A percentile compares a stretch with the other conserved stretches of the same genome.
Evolutionary conservation across 2,329 filamentous ascomycete species (phyloP).

Genomic region (Colletotrichum lentis): DNA sequence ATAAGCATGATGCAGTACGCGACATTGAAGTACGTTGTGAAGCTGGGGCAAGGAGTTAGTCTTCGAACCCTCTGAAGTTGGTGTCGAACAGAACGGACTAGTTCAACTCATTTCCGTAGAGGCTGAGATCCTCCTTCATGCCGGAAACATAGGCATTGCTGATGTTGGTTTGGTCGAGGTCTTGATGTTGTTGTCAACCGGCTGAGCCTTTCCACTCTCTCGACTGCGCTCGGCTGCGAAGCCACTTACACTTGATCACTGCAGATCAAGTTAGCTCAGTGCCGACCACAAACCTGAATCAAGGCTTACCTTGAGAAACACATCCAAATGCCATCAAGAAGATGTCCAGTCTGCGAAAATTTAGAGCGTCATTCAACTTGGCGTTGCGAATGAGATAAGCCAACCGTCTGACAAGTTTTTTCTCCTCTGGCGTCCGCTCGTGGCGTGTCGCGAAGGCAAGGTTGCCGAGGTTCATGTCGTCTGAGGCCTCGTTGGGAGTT

Average conservation of each 20-base stretch:
- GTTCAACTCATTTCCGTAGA: conserved; percentile 54
- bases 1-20: conserved; percentile 43
- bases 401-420: conserved; percentile 21
- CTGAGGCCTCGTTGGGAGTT: not conserved
- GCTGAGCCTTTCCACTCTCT: not conserved
- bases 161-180: conserved; percentile 51
- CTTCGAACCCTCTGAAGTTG: not conserved
- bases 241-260: conserved; percentile 39
- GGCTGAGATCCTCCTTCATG: conserved; percentile 56
- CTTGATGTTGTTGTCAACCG: not conserved
- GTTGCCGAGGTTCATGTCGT: conserved; percentile 25
- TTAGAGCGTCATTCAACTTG: not conserved
- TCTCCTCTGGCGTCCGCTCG: conserved; percentile 33
- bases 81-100: conserved; percentile 10
- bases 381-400: not conserved
- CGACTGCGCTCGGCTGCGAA: not conserved
- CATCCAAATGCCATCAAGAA: conserved; percentile 40
- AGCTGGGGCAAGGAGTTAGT: conserved; percentile 15
- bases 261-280: conserved; percentile 3
- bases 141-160: conserved; percentile 58
- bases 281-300: not conserved
- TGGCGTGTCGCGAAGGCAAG: conserved; percentile 35
- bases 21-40: conserved; percentile 41
- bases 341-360: conserved; percentile 25
- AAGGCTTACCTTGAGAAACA: conserved; percentile 36